Evolutionary conservation across 2,329 filamentous ascomycete genomes (phyloP).

Genomic region (Neofusicoccum umdonicola): DNA sequence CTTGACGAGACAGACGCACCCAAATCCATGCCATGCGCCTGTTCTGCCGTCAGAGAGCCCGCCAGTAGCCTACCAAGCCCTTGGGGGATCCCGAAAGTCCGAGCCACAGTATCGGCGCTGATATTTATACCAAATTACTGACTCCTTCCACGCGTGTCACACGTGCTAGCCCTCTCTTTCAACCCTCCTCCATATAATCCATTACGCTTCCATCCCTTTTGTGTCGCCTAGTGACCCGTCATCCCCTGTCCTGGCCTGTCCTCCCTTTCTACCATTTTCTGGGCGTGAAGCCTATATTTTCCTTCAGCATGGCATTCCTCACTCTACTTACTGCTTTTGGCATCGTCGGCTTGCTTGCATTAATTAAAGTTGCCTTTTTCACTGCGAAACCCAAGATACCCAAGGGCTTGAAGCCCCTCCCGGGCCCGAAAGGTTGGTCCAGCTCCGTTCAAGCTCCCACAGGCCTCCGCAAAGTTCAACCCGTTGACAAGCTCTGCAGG

Average conservation of each 20-base stretch:
- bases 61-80: not conserved
- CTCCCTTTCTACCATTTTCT: not conserved
- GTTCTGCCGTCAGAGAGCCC: not conserved
- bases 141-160: not conserved
- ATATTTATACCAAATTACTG: constrained; percentile 4
- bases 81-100: not conserved
- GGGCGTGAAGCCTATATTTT: not conserved
- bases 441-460: not conserved
- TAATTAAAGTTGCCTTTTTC: constrained; percentile 7
- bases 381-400: constrained; percentile 22
- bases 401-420: constrained; percentile 36
- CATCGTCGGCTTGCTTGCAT: constrained; percentile 26
- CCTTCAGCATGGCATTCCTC: constrained; percentile 31
- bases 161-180: not conserved
- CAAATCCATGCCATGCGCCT: not conserved
- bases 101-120: not conserved
- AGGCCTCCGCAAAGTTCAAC: not conserved
- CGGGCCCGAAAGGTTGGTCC: constrained; percentile 40
- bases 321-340: constrained; percentile 28
- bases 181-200: constrained; percentile 2
- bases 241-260: not conserved
- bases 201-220: constrained; percentile 9
- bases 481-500: constrained; percentile 27
- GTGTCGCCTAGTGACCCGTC: not conserved
- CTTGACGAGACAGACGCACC: not conserved